Evolutionary conservation across 345 rosid species (phyloP), one percentile per base, ranked within the genome.

Genomic region (Melastoma malabathricum): DNA sequence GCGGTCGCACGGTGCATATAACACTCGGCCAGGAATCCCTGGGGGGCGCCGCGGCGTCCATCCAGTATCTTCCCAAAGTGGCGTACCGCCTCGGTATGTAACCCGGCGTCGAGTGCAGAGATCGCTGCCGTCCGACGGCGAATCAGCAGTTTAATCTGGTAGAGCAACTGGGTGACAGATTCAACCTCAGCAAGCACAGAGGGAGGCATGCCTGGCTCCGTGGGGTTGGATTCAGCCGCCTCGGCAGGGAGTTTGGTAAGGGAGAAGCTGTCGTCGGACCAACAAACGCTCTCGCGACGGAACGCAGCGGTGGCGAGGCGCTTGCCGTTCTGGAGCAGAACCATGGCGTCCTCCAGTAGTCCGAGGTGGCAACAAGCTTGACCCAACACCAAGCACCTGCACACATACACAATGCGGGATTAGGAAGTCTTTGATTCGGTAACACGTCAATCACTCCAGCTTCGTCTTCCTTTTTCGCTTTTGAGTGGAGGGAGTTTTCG

Each of bases 331-430:
- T 87, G 98, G 46, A 92, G 89, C 0, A 92, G 80, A 45, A 70
- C 95, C 95, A 92, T 77, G 2, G 98, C 96, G 64, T 92, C 98
- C 72, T 92, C 98, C 96, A 92, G 82, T 5, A 92, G 71, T 39
- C 98, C 98, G 1, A 92, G 69, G 55, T 87, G 87, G 68, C 85
- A 76, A 55, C 98, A 92, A 5, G 96, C 98, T 72, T 86, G 89
- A 16, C 98, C 98, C 44, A 87, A 56, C 31, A 87, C 81, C 64
- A 69, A 56, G 62, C 82, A 92, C 77, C 98, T 92, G 72, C 3
- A 7, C 16, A 3, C 50, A 19, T 38, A 46, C 50, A 5, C 48
- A 6, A 50, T 34, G 41, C 38, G 10, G 46, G 1, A 18, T 61
- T 13, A 22, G 25, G 4, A 22, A 22, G 25, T 22, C 25, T 22